Evolutionary conservation across 1,284 basidiomycete genomes (phyloP).

Genomic region (Anthracocystis setariae): DNA sequence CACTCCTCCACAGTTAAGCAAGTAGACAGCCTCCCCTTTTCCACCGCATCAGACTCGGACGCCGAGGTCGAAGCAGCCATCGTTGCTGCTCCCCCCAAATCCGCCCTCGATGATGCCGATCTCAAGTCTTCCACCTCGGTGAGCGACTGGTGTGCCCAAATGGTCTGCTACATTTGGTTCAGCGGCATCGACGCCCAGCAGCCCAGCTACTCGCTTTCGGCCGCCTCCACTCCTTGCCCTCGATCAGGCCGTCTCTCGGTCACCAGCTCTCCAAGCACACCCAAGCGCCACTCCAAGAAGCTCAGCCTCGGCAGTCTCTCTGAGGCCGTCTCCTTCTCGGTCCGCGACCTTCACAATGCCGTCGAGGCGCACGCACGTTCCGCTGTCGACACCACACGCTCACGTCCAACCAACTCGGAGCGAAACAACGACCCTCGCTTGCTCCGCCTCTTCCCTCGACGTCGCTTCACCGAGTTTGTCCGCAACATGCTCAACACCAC

Average conservation of each 20-base stretch:
- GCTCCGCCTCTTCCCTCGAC: conserved; percentile 53
- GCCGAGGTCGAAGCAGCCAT: conserved; percentile 30
- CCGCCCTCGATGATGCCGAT: conserved; percentile 24
- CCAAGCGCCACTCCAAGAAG: conserved; percentile 37
- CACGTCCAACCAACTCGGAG: conserved; percentile 29
- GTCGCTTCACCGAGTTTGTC: conserved; percentile 60
- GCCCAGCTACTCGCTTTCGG: conserved; percentile 17
- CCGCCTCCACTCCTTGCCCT: conserved; percentile 17
- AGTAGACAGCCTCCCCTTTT: conserved; percentile 15
- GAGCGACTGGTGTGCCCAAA: conserved; percentile 58
- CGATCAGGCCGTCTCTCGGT: conserved; percentile 23
- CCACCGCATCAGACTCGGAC: conserved; percentile 28
- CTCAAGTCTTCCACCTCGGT: conserved; percentile 47
- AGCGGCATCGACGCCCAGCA: conserved; percentile 44
- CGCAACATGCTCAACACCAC: conserved; percentile 61
- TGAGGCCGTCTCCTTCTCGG: conserved; percentile 42
- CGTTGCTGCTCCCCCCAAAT: conserved; percentile 17
- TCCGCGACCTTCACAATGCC: conserved; percentile 41
- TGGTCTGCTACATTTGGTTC: conserved; percentile 66
- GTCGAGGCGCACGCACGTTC: conserved; percentile 46
- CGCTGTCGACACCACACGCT: conserved; percentile 22
- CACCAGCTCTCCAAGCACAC: conserved; percentile 38
- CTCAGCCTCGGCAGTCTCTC: conserved; percentile 50
- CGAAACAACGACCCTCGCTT: conserved; percentile 43
- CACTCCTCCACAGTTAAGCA: conserved; percentile 15